Evolutionary conservation across 2,329 filamentous ascomycete species (phyloP), one percentile per base, ranked within the genome.

Genomic region (Pseudogymnoascus sp.): DNA sequence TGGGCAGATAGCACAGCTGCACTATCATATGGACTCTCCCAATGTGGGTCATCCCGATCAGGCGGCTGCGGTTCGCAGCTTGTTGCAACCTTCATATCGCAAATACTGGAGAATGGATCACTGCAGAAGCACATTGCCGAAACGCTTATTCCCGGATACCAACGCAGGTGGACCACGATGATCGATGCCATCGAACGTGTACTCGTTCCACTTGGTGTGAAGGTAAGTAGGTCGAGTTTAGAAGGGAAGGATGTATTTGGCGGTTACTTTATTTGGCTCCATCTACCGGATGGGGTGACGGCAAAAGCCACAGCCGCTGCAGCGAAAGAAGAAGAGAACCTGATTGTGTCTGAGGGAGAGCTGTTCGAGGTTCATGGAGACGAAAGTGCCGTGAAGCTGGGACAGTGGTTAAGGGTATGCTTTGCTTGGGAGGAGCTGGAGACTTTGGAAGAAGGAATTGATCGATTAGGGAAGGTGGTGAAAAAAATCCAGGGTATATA

Each of bases 201-300:
- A 14, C 67, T 73, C 14, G 61, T 62, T 4, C 71, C 71, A 23
- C 63, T 71, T 1, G 70, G 69, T 54, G 65, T 72, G 7, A 43
- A 62, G 7, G 62, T 73, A 23, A 36, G 28, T 4, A 63, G 64
- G 21, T 16, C 28, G 51, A 57, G 48, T 31, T 8, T 65, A 62
- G 62, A 54, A 31, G 43, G 45, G 16, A 37, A 36, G n/a, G 61
- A 64, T 13, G 51, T 57, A 4, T 31, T 66, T n/a, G 86, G 86
- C 2, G 86, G 87, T 0, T 89, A 87, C 71, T 90, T 89, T 73
- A 78, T 88, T 62, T 89, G 85, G 83, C 74, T 89, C 7, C 75
- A 76, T 4, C 73, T 89, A 13, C 86, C 86, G 21, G 66, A 68
- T 21, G 2, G 67, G 67, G 23, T 75, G 72, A 1, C 69, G 86